phyloP scores from a whole-genome alignment of 352 stramenopile genomes.

The Phytophthora kernoviae region DNA sequence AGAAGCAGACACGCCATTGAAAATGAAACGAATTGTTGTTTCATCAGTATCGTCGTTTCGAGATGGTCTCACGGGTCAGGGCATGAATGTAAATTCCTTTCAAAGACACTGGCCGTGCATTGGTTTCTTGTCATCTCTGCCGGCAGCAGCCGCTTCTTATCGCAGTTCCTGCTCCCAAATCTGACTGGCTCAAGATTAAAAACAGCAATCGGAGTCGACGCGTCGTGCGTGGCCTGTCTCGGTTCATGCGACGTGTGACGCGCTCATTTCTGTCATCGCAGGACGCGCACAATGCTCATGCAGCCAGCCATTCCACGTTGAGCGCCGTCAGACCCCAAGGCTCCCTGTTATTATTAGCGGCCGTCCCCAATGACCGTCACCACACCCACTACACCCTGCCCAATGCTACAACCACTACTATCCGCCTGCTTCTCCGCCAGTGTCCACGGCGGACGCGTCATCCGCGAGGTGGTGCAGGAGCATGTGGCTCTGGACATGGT shows the following conservation, averaged over 20 bases:
- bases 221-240: constrained; percentile 11
- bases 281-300: background rate
- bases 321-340: background rate
- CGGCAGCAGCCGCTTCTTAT: no score
- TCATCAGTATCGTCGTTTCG: no score
- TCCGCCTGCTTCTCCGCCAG: constrained; percentile 63
- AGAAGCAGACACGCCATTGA: no score
- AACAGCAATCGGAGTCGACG: constrained; percentile 13
- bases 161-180: no score
- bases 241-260: constrained; percentile 9
- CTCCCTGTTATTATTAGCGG: background rate
- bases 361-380: constrained; percentile 11
- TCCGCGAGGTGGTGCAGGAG: constrained; percentile 66
- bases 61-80: no score
- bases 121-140: no score
- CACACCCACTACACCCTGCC: constrained; percentile 16
- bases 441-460: constrained; percentile 59
- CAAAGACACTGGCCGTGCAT: no score
- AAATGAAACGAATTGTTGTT: no score
- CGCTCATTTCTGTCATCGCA: no score
- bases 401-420: constrained; percentile 45
- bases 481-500: constrained; percentile 64
- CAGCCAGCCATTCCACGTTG: constrained; percentile 22
- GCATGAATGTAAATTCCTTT: no score
- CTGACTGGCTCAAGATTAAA: background rate